phyloP scores from a whole-genome alignment of 2,329 filamentous ascomycete species.

The Alternaria tenuissima region DNA sequence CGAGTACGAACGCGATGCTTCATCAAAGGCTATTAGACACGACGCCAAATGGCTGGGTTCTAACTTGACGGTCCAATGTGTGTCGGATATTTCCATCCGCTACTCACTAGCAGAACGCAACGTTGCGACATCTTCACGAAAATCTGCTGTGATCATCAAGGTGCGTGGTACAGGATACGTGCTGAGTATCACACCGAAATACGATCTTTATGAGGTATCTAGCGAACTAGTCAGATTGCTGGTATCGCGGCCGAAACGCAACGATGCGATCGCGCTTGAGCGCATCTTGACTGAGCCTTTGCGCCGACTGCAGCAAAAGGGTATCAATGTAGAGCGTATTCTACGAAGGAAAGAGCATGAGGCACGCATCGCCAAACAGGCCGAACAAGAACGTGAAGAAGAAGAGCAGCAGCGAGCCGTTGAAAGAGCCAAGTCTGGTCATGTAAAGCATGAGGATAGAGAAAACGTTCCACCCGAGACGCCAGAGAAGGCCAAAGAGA shows the following conservation, averaged over 20 bases:
- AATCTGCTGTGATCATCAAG: constrained; percentile 78
- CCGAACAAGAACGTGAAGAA: constrained; percentile 74
- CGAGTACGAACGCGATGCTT: constrained; percentile 74
- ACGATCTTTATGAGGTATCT: constrained; percentile 91
- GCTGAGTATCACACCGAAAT: constrained; percentile 79
- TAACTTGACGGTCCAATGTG: constrained; percentile 78
- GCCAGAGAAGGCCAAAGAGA: constrained; percentile 41
- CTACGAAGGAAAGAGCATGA: constrained; percentile 87
- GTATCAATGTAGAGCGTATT: constrained; percentile 97
- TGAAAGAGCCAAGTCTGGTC: constrained; percentile 40
- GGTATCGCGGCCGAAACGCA: constrained; percentile 82
- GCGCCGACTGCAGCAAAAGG: constrained; percentile 80
- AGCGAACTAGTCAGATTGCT: constrained; percentile 84
- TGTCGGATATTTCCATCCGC: constrained; percentile 78
- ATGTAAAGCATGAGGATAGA: constrained; percentile 20
- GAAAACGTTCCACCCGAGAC: constrained; percentile 32
- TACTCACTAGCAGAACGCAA: constrained; percentile 76
- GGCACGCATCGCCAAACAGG: constrained; percentile 83
- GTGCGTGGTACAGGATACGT: constrained; percentile 71
- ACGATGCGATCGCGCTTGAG: constrained; percentile 88
- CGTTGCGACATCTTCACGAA: constrained; percentile 53
- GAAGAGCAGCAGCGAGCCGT: constrained; percentile 62
- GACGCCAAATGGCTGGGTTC: constrained; percentile 92
- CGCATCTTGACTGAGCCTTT: constrained; percentile 88
- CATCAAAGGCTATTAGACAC: constrained; percentile 72